These are phyloP conservation scores for Pseudotsuga menziesii DNA, from an alignment of 75 land plant genomes.

Conservation along the genomic window DNA sequence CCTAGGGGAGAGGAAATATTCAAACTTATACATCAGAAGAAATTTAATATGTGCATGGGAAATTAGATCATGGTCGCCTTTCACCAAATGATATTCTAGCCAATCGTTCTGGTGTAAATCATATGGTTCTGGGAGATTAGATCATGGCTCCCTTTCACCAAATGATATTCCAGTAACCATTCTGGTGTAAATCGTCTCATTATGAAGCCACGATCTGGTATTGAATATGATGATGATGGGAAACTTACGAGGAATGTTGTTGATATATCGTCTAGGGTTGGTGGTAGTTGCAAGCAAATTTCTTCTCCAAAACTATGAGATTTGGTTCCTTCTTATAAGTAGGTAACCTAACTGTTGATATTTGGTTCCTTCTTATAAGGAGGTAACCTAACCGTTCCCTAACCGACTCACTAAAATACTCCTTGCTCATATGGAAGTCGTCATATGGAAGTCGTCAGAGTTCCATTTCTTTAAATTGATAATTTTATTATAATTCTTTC, in stretches of 20 bases:
- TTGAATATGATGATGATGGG: slow-evolving; percentile 4
- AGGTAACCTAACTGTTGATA: too few relatives aligned
- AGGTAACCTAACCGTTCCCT: too few relatives aligned
- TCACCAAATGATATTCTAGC: background rate
- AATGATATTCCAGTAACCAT: background rate
- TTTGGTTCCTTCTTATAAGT: too few relatives aligned
- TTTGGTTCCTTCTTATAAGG: too few relatives aligned
- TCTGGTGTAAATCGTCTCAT: background rate
- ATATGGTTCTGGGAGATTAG: slow-evolving; percentile 11
- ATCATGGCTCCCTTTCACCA: slow-evolving; percentile 4
- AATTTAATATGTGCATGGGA: slow-evolving; percentile 21
- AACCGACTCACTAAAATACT: too few relatives aligned
- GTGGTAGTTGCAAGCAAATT: slow-evolving; percentile 1
- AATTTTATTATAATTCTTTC: too few relatives aligned
- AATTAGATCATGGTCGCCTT: slow-evolving; percentile 1
- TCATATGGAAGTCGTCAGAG: too few relatives aligned
- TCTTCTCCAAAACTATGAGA: too few relatives aligned
- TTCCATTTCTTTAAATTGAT: too few relatives aligned
- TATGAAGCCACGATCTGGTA: too few relatives aligned
- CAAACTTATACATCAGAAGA: slow-evolving; percentile 11
- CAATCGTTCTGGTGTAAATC: background rate
- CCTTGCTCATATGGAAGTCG: too few relatives aligned
- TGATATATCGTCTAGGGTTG: slow-evolving; percentile 1
- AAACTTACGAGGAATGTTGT: background rate
- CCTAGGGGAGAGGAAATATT: too few relatives aligned